Evolutionary conservation across 495 filamentous ascomycete species (phyloP), one percentile per base, ranked within the genome.

Genomic region (Lasiosphaeria miniovina): DNA sequence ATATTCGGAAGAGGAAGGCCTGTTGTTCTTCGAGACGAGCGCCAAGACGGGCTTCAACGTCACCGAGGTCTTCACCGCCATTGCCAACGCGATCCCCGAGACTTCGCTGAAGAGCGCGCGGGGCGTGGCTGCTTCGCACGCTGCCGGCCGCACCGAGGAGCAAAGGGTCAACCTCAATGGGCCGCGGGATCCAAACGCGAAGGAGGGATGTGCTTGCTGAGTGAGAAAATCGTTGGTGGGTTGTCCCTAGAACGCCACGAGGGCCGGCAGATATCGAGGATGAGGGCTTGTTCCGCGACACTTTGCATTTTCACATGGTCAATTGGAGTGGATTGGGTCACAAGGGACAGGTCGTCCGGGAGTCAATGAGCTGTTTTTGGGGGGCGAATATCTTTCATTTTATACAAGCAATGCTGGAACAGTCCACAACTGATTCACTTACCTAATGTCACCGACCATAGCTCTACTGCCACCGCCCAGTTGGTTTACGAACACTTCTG

Each of bases 1-100:
- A 38, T 98, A 97, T 78, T 95, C 94, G 11, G 91, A 98, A 55
- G 93, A 98, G 71, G 94, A 98, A 74, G 83, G 86, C 24, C 76
- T 98, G 53, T 70, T 98, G 65, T 98, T 98, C 77, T 98, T 96
- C 67, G 94, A 98, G 81, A 98, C 94, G 24, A 96, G 90, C 65
- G 94, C 94, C 48, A 98, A 98, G 84, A 93, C 92, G 3, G 95
- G 94, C 10, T 78, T 86, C 63, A 96, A 96, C 73, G 94, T 98
- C 36, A 84, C 88, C 62, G 93, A 94, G 63, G 94, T 98, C 31
- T 98, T 98, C 73, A 96, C 93, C 49, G 93, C 93, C n/a, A 97
- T 98, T 70, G 93, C 93, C 57, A 96, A 96, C 68, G 90, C 92
- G 33, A 98, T 98, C 60, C 93, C 94, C 1, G 94, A 98, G 76